phyloP scores from a whole-genome alignment of 2,329 filamentous ascomycete species.

The Colletotrichum sublineola region DNA sequence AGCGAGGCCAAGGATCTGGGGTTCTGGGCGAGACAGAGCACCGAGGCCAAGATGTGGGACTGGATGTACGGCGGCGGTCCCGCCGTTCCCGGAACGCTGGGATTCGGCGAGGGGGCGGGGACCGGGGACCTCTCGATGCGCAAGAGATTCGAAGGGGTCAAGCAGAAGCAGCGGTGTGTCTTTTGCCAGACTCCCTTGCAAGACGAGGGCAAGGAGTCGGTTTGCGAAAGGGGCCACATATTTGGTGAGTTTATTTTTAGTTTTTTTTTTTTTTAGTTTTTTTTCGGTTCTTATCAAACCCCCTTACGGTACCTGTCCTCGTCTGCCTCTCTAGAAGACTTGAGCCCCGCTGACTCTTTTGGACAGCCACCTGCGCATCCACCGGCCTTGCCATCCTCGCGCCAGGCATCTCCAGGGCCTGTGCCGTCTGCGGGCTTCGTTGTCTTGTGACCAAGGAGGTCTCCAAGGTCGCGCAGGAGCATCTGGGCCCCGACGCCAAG shows the following conservation, averaged over 20 bases:
- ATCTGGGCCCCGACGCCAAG: slow-evolving; percentile 48
- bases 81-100: slow-evolving; percentile 56
- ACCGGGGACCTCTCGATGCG: slow-evolving; percentile 47
- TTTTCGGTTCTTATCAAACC: background rate
- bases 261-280: background rate
- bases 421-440: slow-evolving; percentile 66
- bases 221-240: slow-evolving; percentile 56
- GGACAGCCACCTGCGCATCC: slow-evolving; percentile 64
- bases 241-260: slow-evolving; percentile 52
- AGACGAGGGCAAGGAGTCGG: slow-evolving; percentile 51
- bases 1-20: background rate
- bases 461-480: slow-evolving; percentile 49
- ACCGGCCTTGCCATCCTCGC: slow-evolving; percentile 67
- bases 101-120: slow-evolving; percentile 31
- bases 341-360: slow-evolving; percentile 21
- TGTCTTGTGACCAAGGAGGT: slow-evolving; percentile 63
- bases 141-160: slow-evolving; percentile 55
- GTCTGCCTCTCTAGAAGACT: background rate
- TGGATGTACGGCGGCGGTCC: slow-evolving; percentile 70
- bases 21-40: slow-evolving; percentile 54
- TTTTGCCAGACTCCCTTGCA: slow-evolving; percentile 59
- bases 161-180: slow-evolving; percentile 57
- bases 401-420: slow-evolving; percentile 66
- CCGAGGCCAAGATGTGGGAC: slow-evolving; percentile 68
- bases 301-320: background rate